Conservation (phyloP, 2,329 filamentous ascomycete genomes). For the Pseudogymnoascus sp. region DNA sequence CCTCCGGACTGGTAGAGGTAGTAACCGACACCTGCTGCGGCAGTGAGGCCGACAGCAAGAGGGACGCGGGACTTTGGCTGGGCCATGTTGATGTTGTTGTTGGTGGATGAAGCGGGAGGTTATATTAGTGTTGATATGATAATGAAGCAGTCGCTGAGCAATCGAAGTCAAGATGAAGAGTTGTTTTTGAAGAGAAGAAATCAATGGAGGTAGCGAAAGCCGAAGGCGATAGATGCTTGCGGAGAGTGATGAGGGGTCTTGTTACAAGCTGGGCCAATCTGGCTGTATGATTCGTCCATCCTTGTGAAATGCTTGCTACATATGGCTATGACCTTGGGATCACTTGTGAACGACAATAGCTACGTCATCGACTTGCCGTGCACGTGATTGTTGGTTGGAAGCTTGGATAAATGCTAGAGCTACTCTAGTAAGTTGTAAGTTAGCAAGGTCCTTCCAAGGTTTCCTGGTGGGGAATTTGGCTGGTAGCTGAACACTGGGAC, state of each 20-base stretch:
- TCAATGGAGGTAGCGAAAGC: not conserved
- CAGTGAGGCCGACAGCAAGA: slow-evolving; percentile 48
- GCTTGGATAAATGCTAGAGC: slow-evolving; percentile 1
- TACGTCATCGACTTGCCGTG: not conserved
- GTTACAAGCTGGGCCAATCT: not conserved
- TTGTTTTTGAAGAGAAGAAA: slow-evolving; percentile 5
- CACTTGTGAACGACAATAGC: not conserved
- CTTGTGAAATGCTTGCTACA: not conserved
- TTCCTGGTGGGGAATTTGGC: not conserved
- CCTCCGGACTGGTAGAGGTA: slow-evolving; percentile 88
- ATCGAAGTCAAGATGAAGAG: not conserved
- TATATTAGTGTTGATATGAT: slow-evolving; percentile 9
- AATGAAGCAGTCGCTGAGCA: not conserved
- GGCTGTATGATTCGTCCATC: slow-evolving; percentile 1
- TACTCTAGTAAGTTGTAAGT: not conserved
- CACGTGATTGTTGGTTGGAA: not conserved
- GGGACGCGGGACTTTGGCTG: slow-evolving; percentile 30
- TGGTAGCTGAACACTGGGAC: not conserved
- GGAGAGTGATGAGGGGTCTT: slow-evolving; percentile 1
- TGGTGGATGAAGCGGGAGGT: not conserved
- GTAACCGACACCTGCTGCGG: slow-evolving; percentile 66
- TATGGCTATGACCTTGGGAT: slow-evolving; percentile 1
- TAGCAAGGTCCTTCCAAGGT: slow-evolving; percentile 5
- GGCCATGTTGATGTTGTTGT: slow-evolving; percentile 22
- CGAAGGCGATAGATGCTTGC: slow-evolving; percentile 2